A percentile compares a stretch with the other conserved stretches of the same genome.
Evolutionary conservation across 1,139 yeast species (phyloP).

Genomic region (Blastobotrys raffinosifermentans): DNA sequence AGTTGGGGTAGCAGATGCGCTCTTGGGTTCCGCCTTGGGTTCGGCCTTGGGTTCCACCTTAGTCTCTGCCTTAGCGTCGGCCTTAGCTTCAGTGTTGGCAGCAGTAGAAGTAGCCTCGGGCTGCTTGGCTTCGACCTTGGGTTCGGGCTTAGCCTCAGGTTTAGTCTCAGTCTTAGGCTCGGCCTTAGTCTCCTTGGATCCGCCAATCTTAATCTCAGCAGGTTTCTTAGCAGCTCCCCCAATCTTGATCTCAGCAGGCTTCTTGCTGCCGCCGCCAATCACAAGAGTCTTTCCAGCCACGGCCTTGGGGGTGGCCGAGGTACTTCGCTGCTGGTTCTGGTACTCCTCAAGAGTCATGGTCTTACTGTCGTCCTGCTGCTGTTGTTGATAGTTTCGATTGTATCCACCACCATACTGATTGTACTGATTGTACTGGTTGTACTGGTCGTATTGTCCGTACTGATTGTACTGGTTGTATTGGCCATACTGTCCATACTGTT

Average conservation of each 20-base stretch:
- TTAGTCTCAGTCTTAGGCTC: slow-evolving; percentile 32
- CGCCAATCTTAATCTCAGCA: slow-evolving; percentile 6
- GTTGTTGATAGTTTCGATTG: slow-evolving; percentile 24
- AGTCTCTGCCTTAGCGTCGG: slow-evolving; percentile 22
- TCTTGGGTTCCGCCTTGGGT: slow-evolving; percentile 11
- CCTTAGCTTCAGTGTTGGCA: slow-evolving; percentile 22
- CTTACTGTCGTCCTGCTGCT: slow-evolving; percentile 23
- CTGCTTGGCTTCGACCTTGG: slow-evolving; percentile 31
- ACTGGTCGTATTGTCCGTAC: slow-evolving; percentile 32
- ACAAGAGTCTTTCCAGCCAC: slow-evolving; percentile 12
- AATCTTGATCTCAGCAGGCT: slow-evolving; percentile 11
- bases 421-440: slow-evolving; percentile 27
- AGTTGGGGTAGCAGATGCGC: no score
- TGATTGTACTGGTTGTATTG: slow-evolving; percentile 43
- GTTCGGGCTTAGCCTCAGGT: slow-evolving; percentile 32
- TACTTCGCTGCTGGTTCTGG: slow-evolving; percentile 58
- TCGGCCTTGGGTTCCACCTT: slow-evolving; percentile 14
- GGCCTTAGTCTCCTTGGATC: slow-evolving; percentile 28
- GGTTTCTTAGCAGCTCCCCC: slow-evolving; percentile 10
- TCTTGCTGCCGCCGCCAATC: slow-evolving; percentile 10
- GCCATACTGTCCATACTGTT: slow-evolving; percentile 26
- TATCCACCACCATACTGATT: slow-evolving; percentile 28
- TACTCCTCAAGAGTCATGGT: slow-evolving; percentile 88
- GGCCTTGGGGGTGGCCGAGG: slow-evolving; percentile 27
- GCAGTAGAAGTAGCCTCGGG: slow-evolving; percentile 24